Conservation (phyloP, 345 rosid species). For the Lepidium didymum region DNA sequence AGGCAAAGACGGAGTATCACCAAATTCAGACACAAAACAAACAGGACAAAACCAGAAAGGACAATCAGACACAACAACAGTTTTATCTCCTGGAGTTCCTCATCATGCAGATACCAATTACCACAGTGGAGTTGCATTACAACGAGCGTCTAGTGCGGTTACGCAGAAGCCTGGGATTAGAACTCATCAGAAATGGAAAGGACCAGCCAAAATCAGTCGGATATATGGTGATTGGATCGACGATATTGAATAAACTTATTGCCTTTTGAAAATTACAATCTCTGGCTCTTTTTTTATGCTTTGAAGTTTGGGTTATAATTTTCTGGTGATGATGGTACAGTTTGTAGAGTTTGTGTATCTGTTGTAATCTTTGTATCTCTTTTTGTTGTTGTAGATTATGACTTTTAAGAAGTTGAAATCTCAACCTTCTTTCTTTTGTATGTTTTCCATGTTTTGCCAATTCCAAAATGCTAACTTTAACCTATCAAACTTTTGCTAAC, state of each 20-base stretch:
- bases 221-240: conserved; percentile 99
- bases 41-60: conserved; percentile 53
- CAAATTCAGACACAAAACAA: conserved; percentile 51
- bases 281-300: neutral
- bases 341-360: conserved; percentile 26
- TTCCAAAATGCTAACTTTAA: neutral
- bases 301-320: neutral
- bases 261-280: neutral
- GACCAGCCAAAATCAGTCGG: conserved; percentile 91
- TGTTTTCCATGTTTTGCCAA: neutral
- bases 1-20: conserved; percentile 44
- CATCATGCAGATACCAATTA: conserved; percentile 48
- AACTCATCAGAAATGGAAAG: conserved; percentile 89
- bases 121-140: conserved; percentile 55
- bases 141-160: conserved; percentile 57
- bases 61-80: conserved; percentile 39
- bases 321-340: conserved; percentile 19
- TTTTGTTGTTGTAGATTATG: conserved; percentile 23
- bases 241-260: conserved; percentile 53
- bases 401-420: neutral
- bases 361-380: conserved; percentile 15
- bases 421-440: neutral
- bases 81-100: conserved; percentile 44
- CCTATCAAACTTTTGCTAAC: no score
- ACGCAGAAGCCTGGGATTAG: conserved; percentile 80